These are phyloP conservation scores for Mucor racemosus DNA, from an alignment of 371 early-diverging fungal species.

Conservation along the genomic window DNA sequence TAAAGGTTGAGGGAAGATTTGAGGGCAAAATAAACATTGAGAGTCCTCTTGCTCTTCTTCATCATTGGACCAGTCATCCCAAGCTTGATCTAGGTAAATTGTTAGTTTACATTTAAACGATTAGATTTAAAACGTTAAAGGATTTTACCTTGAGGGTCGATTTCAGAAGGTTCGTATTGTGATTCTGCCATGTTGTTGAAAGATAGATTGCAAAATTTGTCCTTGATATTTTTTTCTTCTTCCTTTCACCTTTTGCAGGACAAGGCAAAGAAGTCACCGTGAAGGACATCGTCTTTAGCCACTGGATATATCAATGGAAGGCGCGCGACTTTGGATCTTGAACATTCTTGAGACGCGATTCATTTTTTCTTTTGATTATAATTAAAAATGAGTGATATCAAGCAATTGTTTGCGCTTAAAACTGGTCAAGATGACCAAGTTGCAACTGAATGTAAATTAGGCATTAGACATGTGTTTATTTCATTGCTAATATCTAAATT, in stretches of 20 bases:
- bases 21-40: conserved; percentile 77
- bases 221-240: neutral
- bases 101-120: neutral
- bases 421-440: neutral
- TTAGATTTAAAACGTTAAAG: no score
- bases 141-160: conserved; percentile 43
- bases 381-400: conserved; percentile 13
- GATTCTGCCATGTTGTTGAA: conserved; percentile 17
- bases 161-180: conserved; percentile 44
- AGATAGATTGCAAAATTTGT: conserved; percentile 13
- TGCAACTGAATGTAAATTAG: conserved; percentile 9
- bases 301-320: neutral
- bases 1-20: conserved; percentile 48
- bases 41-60: conserved; percentile 59
- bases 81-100: conserved; percentile 36
- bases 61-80: conserved; percentile 88
- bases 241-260: conserved; percentile 12
- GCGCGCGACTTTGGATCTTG: neutral
- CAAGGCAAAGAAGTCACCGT: conserved; percentile 14
- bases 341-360: neutral
- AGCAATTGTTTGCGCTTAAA: neutral
- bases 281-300: conserved; percentile 5
- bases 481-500: neutral
- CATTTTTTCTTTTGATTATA: neutral
- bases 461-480: neutral